phyloP scores from a whole-genome alignment of 768 basidiomycete genomes.

The Boletus fagicola region DNA sequence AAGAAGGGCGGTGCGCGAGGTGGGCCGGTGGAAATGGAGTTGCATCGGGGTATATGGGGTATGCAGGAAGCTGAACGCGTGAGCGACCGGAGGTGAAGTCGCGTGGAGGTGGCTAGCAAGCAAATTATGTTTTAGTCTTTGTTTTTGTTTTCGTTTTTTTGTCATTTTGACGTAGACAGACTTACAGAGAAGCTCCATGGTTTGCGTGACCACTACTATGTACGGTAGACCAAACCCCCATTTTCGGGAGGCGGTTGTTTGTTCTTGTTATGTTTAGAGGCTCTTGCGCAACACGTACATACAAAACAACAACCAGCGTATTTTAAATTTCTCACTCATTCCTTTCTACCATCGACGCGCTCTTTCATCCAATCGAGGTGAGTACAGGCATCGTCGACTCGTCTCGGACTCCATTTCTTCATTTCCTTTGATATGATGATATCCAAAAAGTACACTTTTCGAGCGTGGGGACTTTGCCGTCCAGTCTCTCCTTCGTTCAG shows the following conservation, averaged over 20 bases:
- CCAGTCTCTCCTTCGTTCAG: conserved; percentile 37
- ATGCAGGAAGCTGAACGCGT: conserved; percentile 4
- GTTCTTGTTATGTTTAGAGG: conserved; percentile 23
- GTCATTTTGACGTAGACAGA: not conserved
- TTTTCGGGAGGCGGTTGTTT: conserved; percentile 27
- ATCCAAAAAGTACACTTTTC: conserved; percentile 26
- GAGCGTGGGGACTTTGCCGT: conserved; percentile 33
- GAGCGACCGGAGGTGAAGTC: conserved; percentile 4
- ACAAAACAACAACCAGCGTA: not conserved
- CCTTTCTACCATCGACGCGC: not conserved
- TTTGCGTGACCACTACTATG: not conserved
- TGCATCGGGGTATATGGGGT: conserved; percentile 9
- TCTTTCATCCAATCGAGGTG: conserved; percentile 15
- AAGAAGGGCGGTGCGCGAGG: not conserved
- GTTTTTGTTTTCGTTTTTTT: too few relatives aligned
- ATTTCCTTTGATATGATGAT: conserved; percentile 28
- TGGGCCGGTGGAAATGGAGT: conserved; percentile 5
- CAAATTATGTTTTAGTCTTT: not conserved
- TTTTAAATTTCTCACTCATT: not conserved
- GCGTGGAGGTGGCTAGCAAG: not conserved
- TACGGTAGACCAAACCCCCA: not conserved
- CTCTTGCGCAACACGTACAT: conserved; percentile 24
- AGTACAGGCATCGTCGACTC: not conserved
- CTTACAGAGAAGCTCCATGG: conserved; percentile 16
- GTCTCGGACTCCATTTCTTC: not conserved